Conservation (phyloP, 2,329 filamentous ascomycete species). For the Pseudocercospora fijiensis region DNA sequence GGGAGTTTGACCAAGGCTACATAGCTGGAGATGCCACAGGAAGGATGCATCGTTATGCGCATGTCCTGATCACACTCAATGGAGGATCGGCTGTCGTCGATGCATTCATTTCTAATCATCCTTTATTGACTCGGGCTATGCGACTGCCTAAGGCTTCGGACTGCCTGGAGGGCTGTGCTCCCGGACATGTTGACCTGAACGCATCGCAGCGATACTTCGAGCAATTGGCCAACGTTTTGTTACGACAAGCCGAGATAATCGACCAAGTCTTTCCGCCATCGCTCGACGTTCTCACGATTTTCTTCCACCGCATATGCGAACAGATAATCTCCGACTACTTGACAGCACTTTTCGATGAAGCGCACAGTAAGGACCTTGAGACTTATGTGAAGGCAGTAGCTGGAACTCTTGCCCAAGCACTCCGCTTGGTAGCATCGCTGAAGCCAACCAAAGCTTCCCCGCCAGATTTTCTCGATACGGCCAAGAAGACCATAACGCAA, state of each 20-base stretch:
- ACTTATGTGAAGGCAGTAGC: conserved; percentile 84
- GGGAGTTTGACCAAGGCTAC: conserved; percentile 91
- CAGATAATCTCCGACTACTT: conserved; percentile 83
- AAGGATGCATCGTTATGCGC: conserved; percentile 83
- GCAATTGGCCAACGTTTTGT: conserved; percentile 69
- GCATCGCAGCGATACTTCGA: conserved; percentile 82
- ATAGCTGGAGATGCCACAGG: conserved; percentile 85
- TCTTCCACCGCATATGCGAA: conserved; percentile 79
- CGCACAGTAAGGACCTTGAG: conserved; percentile 71
- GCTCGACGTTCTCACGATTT: conserved; percentile 68
- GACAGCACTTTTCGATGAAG: conserved; percentile 80
- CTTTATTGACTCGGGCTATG: conserved; percentile 72
- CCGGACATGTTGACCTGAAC: conserved; percentile 70
- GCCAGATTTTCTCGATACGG: conserved; percentile 61
- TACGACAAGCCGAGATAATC: conserved; percentile 78
- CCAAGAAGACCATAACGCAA: conserved; percentile 65
- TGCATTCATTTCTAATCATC: conserved; percentile 80
- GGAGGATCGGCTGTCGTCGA: conserved; percentile 77
- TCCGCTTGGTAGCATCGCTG: conserved; percentile 72
- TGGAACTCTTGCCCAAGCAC: conserved; percentile 80
- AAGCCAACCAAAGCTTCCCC: conserved; percentile 64
- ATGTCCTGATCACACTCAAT: conserved; percentile 79
- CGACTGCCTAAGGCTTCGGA: conserved; percentile 73
- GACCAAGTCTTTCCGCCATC: conserved; percentile 75
- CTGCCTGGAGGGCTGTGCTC: conserved; percentile 68